These are phyloP conservation scores for Lentinula guzmanii DNA, from an alignment of 768 basidiomycete genomes.

Conservation along the genomic window DNA sequence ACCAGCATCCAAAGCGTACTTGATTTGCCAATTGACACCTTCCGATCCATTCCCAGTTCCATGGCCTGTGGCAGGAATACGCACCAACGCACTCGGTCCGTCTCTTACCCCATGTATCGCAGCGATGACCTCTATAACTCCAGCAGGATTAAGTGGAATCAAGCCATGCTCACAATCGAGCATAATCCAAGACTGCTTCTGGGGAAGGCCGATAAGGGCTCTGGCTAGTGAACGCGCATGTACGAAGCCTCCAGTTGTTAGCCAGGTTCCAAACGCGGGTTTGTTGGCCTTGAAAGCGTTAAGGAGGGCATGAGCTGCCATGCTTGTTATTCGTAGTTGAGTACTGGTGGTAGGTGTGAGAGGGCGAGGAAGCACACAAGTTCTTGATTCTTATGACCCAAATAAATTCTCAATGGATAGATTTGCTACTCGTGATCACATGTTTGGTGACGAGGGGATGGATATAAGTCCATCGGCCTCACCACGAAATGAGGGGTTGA, in stretches of 20 bases:
- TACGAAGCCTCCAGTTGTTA: slow-evolving; percentile 53
- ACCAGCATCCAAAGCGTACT: slow-evolving; percentile 63
- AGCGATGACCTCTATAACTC: slow-evolving; percentile 48
- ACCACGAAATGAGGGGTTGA: no score
- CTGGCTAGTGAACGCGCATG: slow-evolving; percentile 54
- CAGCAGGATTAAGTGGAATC: slow-evolving; percentile 43
- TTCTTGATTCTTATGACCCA: no score
- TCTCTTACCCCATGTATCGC: slow-evolving; percentile 43
- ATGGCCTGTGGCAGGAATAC: slow-evolving; percentile 62
- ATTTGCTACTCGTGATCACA: no score
- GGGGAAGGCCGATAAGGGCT: slow-evolving; percentile 30
- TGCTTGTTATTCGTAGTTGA: slow-evolving; percentile 12
- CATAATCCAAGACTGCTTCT: slow-evolving; percentile 55
- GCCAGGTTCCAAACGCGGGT: slow-evolving; percentile 65
- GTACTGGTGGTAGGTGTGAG: no score
- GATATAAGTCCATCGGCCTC: no score
- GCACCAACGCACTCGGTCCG: slow-evolving; percentile 50
- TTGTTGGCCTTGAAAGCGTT: slow-evolving; percentile 46
- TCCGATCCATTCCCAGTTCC: slow-evolving; percentile 37
- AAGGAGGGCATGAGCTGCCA: slow-evolving; percentile 51
- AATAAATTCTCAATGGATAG: no score
- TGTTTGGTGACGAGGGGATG: no score
- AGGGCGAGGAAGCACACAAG: no score
- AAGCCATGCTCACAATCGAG: slow-evolving; percentile 70
- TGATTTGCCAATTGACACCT: slow-evolving; percentile 52